These are phyloP conservation scores for Tylopilus sp. DNA, from an alignment of 768 basidiomycete species.

Conservation along the genomic window DNA sequence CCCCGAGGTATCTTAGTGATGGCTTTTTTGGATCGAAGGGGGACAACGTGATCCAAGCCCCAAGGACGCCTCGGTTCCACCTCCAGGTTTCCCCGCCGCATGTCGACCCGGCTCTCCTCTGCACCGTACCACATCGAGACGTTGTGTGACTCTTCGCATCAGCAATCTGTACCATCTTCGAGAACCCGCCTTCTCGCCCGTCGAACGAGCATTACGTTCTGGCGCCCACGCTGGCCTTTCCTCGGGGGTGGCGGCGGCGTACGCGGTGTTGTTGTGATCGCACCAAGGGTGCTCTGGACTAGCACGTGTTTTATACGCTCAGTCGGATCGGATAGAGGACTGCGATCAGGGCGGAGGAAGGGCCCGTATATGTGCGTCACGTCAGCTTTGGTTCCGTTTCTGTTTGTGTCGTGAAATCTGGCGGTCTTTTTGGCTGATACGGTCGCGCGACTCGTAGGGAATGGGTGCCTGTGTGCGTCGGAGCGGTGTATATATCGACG, in stretches of 20 bases:
- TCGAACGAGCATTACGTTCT: constrained; percentile 60
- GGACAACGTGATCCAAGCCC: constrained; percentile 33
- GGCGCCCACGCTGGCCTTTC: constrained; percentile 62
- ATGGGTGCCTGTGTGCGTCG: constrained; percentile 54
- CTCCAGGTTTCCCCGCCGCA: constrained; percentile 56
- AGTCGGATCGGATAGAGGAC: constrained; percentile 56
- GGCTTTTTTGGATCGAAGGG: constrained; percentile 65
- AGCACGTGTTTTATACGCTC: constrained; percentile 63
- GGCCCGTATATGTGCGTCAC: constrained; percentile 49
- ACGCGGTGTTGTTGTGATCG: constrained; percentile 58
- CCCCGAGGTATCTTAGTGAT: constrained; percentile 42
- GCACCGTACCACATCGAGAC: constrained; percentile 43
- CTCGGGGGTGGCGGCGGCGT: constrained; percentile 63
- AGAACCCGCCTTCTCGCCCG: constrained; percentile 61
- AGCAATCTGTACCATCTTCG: constrained; percentile 55
- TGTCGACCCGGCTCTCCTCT: constrained; percentile 53
- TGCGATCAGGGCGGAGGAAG: constrained; percentile 55
- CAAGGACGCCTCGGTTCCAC: constrained; percentile 55
- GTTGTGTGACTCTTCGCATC: constrained; percentile 55
- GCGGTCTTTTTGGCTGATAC: neutral
- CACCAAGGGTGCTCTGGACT: constrained; percentile 54
- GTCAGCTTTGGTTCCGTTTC: neutral
- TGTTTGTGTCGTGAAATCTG: neutral
- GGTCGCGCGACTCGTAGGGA: no score
- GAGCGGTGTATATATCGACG: constrained; percentile 57